A percentile compares a stretch with the other conserved stretches of the same genome.
Conservation (phyloP, 257 asterid genomes). For the Dorcoceras hygrometricum region DNA sequence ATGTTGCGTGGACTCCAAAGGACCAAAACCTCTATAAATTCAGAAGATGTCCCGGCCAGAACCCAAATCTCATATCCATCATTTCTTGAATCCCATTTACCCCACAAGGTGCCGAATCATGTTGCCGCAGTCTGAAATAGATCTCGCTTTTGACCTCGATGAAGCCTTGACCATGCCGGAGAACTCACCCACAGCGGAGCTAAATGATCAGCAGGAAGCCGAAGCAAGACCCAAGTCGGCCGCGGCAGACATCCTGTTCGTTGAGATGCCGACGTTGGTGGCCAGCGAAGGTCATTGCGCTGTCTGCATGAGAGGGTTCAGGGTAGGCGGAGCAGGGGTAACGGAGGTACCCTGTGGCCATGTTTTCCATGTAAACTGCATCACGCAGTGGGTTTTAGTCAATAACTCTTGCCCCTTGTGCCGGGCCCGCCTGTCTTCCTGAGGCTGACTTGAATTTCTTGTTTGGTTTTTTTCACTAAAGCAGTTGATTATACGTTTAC, state of each 20-base stretch:
- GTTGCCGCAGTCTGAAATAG: neutral
- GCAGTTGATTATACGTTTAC: too few species aligned
- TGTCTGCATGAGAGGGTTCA: conserved; percentile 10
- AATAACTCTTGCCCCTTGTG: conserved; percentile 14
- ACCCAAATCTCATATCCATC: too few species aligned
- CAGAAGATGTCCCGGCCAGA: too few species aligned
- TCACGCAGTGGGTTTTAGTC: neutral
- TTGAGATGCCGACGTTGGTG: conserved; percentile 5
- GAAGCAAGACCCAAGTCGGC: neutral
- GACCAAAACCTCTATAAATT: too few species aligned
- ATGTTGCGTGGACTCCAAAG: too few species aligned
- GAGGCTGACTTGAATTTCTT: too few species aligned
- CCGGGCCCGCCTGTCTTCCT: neutral
- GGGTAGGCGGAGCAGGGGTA: too few species aligned
- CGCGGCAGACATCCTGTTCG: neutral
- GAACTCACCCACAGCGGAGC: neutral
- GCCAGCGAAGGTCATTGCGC: neutral
- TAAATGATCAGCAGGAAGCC: neutral
- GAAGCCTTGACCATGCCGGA: conserved; percentile 7
- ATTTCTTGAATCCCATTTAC: too few species aligned
- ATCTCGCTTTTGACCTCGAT: conserved; percentile 6
- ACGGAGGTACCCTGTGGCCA: conserved; percentile 8
- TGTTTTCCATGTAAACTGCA: conserved; percentile 10
- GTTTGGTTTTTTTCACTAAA: too few species aligned
- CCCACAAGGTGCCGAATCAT: too few species aligned